phyloP scores from a whole-genome alignment of 2,329 filamentous ascomycete genomes.

The Dothistroma pini region DNA sequence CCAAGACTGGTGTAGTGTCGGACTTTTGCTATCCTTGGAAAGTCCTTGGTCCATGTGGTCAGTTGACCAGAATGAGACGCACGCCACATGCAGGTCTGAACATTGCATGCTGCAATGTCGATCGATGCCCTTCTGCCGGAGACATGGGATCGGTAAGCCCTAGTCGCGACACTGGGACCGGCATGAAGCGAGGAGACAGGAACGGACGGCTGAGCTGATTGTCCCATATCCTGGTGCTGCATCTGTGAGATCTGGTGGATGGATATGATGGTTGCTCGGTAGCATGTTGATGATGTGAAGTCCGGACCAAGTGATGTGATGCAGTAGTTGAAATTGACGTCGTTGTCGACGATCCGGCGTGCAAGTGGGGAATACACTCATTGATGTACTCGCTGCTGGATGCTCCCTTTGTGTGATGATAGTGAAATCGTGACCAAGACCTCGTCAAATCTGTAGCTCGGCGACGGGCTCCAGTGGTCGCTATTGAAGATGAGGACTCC shows the following conservation, averaged over 20 bases:
- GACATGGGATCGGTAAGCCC: neutral
- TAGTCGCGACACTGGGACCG: neutral
- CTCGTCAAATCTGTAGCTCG: neutral
- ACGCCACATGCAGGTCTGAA: neutral
- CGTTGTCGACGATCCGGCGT: no score
- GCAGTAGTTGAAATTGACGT: no score
- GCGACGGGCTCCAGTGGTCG: neutral
- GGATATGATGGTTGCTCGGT: neutral
- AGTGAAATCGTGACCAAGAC: neutral
- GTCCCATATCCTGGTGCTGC: neutral
- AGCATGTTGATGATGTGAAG: no score
- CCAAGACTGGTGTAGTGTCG: neutral
- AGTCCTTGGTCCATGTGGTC: neutral
- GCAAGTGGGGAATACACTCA: no score
- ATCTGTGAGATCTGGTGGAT: neutral
- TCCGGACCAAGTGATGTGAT: no score
- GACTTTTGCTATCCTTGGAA: neutral
- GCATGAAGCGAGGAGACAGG: neutral
- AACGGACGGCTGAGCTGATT: neutral
- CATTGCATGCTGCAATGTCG: neutral
- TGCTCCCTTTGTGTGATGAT: neutral
- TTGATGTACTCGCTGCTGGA: neutral
- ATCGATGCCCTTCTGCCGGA: neutral
- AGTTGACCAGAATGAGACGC: neutral
- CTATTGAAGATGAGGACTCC: conserved; percentile 9